Conservation (phyloP, 139 green algal species). For the Chlamydomonas applanata region DNA sequence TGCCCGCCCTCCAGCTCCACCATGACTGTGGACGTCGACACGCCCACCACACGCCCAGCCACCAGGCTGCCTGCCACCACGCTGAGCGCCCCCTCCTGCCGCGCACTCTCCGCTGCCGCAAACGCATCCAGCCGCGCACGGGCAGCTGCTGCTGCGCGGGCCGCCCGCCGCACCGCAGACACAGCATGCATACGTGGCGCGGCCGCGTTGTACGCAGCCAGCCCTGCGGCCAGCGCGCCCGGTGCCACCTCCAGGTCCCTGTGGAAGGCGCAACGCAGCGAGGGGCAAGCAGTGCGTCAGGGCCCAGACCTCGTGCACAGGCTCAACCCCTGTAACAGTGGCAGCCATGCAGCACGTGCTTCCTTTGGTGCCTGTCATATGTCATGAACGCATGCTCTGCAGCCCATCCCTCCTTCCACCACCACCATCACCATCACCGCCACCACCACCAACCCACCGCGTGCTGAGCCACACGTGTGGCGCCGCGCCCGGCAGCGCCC, state of each 20-base stretch:
- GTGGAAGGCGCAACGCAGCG: no score
- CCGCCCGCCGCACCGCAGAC: background rate
- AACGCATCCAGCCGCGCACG: background rate
- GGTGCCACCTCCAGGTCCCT: background rate
- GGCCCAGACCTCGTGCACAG: background rate
- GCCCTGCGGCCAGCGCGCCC: background rate
- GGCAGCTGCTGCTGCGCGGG: background rate
- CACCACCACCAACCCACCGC: no score
- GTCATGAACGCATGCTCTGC: background rate
- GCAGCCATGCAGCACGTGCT: no score
- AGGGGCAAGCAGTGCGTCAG: background rate
- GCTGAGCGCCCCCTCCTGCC: background rate
- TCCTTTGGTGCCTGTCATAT: background rate
- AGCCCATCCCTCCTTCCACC: no score
- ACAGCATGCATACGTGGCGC: background rate
- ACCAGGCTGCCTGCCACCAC: background rate
- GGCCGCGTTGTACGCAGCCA: background rate
- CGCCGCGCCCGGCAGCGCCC: no score
- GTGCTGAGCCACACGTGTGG: no score
- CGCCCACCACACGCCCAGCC: background rate
- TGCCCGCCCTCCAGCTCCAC: conserved; percentile 5
- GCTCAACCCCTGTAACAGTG: no score
- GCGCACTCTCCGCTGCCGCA: background rate
- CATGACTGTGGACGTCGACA: background rate
- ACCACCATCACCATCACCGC: no score